Evolutionary conservation across 2,329 filamentous ascomycete species (phyloP), one percentile per base, ranked within the genome.

Genomic region (Diplodia seriata): DNA sequence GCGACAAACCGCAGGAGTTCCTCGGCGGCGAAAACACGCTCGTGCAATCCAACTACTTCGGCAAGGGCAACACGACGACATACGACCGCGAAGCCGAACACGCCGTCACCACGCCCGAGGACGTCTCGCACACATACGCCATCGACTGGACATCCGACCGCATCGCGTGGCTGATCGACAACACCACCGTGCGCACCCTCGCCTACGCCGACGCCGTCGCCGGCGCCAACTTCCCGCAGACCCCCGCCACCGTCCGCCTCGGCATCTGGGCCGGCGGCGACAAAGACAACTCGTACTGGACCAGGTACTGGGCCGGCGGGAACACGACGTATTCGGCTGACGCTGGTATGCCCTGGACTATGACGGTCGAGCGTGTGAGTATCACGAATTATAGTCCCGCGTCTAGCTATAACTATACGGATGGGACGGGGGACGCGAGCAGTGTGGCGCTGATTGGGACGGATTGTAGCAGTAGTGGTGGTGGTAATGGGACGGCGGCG

Each of bases 151-250:
- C 88, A n/a, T 81, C 85, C 70, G 86, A 90, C 1, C 80, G 83
- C 66, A 80, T 93, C 20, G 84, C 88, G 69, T 94, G 87, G 85
- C 87, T 84, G 73, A 88, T 95, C 67, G 91, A 96, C 73, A 87
- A 87, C 71, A 80, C 81, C 7, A 83, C 86, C 3, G 84, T 91
- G 62, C 88, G 91, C 70, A 88, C 85, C 1, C 82, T 92, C 23
- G 76, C 83, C 12, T 86, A 87, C 68, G 81, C 80, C 23, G 87
- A 90, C 62, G 79, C 82, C 65, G 81, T 85, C 56, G 84, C 84
- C 71, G 87, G 88, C 14, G 76, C 84, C 56, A 85, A 86, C 75
- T 94, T 87, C 76, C 91, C 91, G 0, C 91, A 94, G 76, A 93
- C 91, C 0, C 91, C 91, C 1, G 90, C 91, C 88, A 86, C 87